Evolutionary conservation across 2,329 filamentous ascomycete genomes (phyloP).

Genomic region (Hypoxylon sp.): DNA sequence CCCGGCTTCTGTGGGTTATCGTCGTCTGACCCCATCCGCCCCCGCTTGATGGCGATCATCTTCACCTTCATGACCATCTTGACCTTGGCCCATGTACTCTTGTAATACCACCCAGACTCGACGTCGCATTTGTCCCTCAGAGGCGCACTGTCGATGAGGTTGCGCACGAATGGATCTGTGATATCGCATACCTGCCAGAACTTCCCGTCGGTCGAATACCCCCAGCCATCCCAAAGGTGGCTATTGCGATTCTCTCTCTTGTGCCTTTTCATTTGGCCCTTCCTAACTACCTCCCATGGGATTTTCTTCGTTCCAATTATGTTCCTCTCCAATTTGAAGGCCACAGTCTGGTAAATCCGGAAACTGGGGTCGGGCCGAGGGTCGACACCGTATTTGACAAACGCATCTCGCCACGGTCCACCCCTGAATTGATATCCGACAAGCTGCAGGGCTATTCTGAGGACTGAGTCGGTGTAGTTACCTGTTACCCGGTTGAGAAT

Average conservation of each 20-base stretch:
- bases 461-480: conserved; percentile 66
- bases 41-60: conserved; percentile 76
- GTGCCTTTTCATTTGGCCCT: conserved; percentile 58
- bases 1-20: conserved; percentile 55
- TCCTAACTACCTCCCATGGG: conserved; percentile 66
- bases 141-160: conserved; percentile 75
- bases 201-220: conserved; percentile 83
- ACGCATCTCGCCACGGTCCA: conserved; percentile 90
- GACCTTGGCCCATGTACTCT: conserved; percentile 84
- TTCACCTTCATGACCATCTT: conserved; percentile 92
- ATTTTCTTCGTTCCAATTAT: conserved; percentile 63
- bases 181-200: conserved; percentile 97
- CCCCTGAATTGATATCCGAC: conserved; percentile 93
- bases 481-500: conserved; percentile 79
- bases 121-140: conserved; percentile 72
- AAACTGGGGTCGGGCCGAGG: conserved; percentile 83
- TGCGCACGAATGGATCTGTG: conserved; percentile 79
- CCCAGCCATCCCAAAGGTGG: conserved; percentile 87
- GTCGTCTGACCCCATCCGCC: conserved; percentile 64
- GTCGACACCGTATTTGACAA: conserved; percentile 88
- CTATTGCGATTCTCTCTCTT: conserved; percentile 62
- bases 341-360: conserved; percentile 88
- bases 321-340: conserved; percentile 79
- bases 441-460: conserved; percentile 85
- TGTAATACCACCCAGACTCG: conserved; percentile 86